Base-by-base conservation (phyloP, 768 basidiomycete genomes). In the Hygrocybe coccinea region DNA sequence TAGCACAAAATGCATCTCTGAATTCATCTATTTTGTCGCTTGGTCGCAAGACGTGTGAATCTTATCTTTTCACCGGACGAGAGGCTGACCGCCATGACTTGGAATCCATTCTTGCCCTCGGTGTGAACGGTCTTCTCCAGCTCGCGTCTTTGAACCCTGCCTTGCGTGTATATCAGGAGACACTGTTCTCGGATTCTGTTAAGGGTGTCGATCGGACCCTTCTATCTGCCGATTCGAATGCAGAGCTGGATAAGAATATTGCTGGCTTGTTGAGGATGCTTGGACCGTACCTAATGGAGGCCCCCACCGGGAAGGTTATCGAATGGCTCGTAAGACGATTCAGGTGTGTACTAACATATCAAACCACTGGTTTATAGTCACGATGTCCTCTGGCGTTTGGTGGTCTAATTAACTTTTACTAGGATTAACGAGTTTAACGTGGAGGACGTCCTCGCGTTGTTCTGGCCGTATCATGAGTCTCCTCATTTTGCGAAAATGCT, bases 281-380 rank as follows among this genome's bases (percentile, higher is more conserved):
- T 14, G 90, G 91, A 2, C 86, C 85, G 8, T 90, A 88, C 76
- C 69, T 98, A 41, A 77, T 92, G 72, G 86, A 95, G 38, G 75
- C 82, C 34, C 88, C 91, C 0, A 81, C 91, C 0, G 86, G 84
- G 17, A 93, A 88, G 67, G 81, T 91, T 8, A 66, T 99, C 24
- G 97, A 99, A 65, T 99, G 95, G 95, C 80, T 98, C 22, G 91
- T 98, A 2, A 77, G 91, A 63, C 77, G 94, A 55, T 97, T 97
- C 71, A 85, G 95, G 95, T 91, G 60, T 39, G 82, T 63, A 8
- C n/a, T n/a, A n/a, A n/a, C n/a, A n/a, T n/a, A n/a, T n/a, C n/a
- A 2, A 10, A 10, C 17, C 11, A 5, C 15, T n/a, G n/a, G 1
- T n/a, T 49, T 35, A 6, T 15, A 41, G 4, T 8, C 8, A 29